Evolutionary conservation across 2,329 filamentous ascomycete genomes (phyloP).

Genomic region (Colletotrichum lupini): DNA sequence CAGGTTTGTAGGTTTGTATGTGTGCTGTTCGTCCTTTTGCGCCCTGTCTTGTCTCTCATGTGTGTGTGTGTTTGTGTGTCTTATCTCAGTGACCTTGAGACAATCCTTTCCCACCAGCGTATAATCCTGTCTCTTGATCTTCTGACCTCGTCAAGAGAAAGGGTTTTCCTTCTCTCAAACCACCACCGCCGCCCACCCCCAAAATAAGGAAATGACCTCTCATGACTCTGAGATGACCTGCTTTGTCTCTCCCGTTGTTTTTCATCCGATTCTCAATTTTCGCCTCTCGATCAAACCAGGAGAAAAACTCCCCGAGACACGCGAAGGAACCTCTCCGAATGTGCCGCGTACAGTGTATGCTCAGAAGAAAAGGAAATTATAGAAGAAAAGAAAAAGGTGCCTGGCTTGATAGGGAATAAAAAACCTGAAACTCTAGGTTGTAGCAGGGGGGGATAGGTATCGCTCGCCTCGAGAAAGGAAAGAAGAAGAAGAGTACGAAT

Average conservation of each 20-base stretch:
- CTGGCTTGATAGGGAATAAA: background rate
- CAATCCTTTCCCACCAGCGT: background rate
- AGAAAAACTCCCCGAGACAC: background rate
- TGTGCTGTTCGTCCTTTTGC: constrained; percentile 2
- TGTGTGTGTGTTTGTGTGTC: no score
- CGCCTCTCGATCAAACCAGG: no score
- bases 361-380: background rate
- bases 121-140: background rate
- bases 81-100: background rate
- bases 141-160: background rate
- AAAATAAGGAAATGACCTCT: background rate
- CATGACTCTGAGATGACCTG: background rate
- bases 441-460: background rate
- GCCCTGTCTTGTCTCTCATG: background rate
- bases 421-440: background rate
- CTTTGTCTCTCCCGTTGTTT: background rate
- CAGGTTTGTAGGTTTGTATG: background rate
- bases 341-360: background rate
- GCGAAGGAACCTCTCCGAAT: background rate
- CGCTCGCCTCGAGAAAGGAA: background rate
- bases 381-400: background rate
- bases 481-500: no score
- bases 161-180: background rate
- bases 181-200: no score
- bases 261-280: background rate